Evolutionary conservation across 768 basidiomycete species (phyloP), one percentile per base, ranked within the genome.

Genomic region (Cystofilobasidium capitatum): DNA sequence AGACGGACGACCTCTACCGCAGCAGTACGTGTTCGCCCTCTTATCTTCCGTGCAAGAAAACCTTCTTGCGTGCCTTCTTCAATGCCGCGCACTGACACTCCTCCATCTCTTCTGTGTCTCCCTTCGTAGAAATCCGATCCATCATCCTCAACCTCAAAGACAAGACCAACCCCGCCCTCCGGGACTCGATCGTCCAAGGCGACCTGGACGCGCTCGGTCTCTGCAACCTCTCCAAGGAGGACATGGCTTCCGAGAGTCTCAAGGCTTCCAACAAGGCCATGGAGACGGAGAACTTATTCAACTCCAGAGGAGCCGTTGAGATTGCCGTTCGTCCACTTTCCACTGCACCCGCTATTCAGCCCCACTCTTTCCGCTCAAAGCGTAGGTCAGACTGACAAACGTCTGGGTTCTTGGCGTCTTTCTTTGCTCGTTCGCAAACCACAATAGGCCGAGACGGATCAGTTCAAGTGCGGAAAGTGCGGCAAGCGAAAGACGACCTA

Each of bases 401-500:
- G 24, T 31, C 9, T 26, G 26, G 6, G 6, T 17, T 8, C 49
- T 54, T 54, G 24, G 17, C 49, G 12, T 24, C 31, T 14, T 37
- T 31, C 31, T 55, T 42, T 33, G 16, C 55, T 64, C 45, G 1
- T 2, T 24, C 16, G 1, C 35, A 33, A 35, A 20, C 86, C n/a
- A n/a, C n/a, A n/a, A n/a, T n/a, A 92, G 77, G 91, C 93, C 17
- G 96, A 98, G 77, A 99, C 96, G 0, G 90, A 92, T 71, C 93
- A 90, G 2, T 99, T 99, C 88, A 91, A 97, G 76, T 99, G 96
- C 74, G 82, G 85, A 13, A 83, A 89, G 72, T 99, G 96, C 85
- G 93, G 92, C 73, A 88, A 93, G 83, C 85, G 77, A 24, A 77
- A 77, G 64, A 77, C 90, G 73, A 83, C 87, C 54, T 97, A 96